Base-by-base conservation (phyloP, 2,329 filamentous ascomycete species). In the Ascochyta clinopodiicola region DNA sequence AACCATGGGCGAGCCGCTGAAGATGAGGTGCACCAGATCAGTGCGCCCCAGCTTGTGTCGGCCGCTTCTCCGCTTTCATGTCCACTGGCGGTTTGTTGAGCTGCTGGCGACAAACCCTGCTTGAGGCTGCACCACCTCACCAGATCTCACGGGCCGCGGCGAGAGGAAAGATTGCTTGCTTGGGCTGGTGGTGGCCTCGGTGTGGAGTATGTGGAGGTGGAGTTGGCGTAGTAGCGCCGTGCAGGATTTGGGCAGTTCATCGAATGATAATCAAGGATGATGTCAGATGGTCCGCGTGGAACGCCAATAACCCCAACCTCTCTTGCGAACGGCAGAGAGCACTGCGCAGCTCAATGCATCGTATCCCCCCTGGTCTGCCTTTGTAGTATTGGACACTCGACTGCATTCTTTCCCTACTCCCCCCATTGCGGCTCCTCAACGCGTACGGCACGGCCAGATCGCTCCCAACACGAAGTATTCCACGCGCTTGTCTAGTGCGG, bases 401-500 rank as follows among this genome's bases (percentile, higher is more conserved):
- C 54, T 54, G 42, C 44, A 44, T 38, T 44, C 47, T 50, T 49
- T 57, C 55, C 52, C 45, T 47, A 51, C 54, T 56, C 22, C 24
- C 58, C 36, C 56, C 43, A 56, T 56, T 60, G 58, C 64, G 43
- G 53, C 43, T 56, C 47, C 44, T 60, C 59, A 64, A 66, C 53
- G 61, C 45, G 45, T 54, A 39, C 61, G 47, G 42, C 52, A 32
- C 57, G 51, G 61, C 62, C 60, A 60, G 51, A 61, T 46, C 47
- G 55, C 50, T 56, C 59, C 60, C 62, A 61, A 56, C 57, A 59
- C 48, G 56, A 56, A 61, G 55, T 40, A 64, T 54, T 58, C 60
- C 53, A 55, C 53, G 44, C 59, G 59, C 67, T 65, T 64, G 60
- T 66, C 69, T 72, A 69, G 69, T 60, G 68, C 66, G 56, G 46